Evolutionary conservation across 805 yeast genomes (phyloP).

Genomic region (Kazachstania martiniae): DNA sequence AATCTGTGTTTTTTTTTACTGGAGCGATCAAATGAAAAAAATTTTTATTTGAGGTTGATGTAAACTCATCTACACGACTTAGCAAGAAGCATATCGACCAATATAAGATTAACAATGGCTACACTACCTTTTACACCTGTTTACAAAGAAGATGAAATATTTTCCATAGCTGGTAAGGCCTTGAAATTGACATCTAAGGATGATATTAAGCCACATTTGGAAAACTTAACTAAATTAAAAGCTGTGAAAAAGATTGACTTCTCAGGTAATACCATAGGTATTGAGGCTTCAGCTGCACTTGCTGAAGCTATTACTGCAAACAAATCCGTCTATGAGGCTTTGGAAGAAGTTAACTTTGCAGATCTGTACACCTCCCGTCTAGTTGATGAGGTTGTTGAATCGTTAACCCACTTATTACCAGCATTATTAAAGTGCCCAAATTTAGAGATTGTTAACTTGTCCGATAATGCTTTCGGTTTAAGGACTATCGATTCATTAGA

Average conservation of each 20-base stretch:
- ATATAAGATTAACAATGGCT: conserved; percentile 27
- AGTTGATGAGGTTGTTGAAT: conserved; percentile 86
- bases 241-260: conserved; percentile 52
- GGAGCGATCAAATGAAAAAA: background rate
- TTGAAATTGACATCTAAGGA: conserved; percentile 60
- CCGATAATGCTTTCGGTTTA: conserved; percentile 95
- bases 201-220: conserved; percentile 64
- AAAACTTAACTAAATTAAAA: conserved; percentile 36
- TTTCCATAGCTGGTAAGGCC: conserved; percentile 64
- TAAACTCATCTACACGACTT: too few relatives aligned
- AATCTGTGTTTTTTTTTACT: too few relatives aligned
- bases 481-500: conserved; percentile 90
- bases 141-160: conserved; percentile 37
- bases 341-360: conserved; percentile 69
- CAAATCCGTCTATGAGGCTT: conserved; percentile 31
- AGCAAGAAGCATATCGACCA: background rate
- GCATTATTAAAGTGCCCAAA: conserved; percentile 60
- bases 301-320: conserved; percentile 41
- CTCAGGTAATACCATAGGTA: conserved; percentile 90
- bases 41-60: too few relatives aligned
- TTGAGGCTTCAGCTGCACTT: conserved; percentile 69
- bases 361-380: conserved; percentile 93
- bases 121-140: conserved; percentile 30
- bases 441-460: conserved; percentile 63
- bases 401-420: conserved; percentile 62